phyloP scores from a whole-genome alignment of 805 yeast species.

The Candida berthetii region DNA sequence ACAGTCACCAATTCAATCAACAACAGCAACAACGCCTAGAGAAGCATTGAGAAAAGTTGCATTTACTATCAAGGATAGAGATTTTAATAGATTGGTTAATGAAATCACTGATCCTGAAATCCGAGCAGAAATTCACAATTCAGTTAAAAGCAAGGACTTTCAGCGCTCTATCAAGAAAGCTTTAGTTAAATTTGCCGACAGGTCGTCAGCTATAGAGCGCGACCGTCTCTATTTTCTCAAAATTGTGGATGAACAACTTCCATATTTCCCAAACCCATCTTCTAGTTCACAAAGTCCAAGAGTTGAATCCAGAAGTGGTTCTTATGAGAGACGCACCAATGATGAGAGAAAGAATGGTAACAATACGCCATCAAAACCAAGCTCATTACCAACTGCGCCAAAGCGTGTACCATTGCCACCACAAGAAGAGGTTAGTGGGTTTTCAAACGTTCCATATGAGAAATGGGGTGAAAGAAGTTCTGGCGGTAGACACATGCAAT shows the following conservation, averaged over 20 bases:
- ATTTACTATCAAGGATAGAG: background rate
- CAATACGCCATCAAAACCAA: background rate
- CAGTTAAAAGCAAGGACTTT: background rate
- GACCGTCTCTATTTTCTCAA: background rate
- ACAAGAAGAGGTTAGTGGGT: conserved; percentile 1
- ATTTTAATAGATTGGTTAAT: background rate
- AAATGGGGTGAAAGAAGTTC: conserved; percentile 4
- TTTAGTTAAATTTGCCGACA: background rate
- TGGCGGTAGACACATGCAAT: background rate
- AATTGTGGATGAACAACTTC: background rate
- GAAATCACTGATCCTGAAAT: background rate
- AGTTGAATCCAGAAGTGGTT: too few relatives aligned
- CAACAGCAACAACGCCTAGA: background rate
- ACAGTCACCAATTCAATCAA: too few relatives aligned
- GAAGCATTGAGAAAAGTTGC: background rate
- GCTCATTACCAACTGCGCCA: background rate
- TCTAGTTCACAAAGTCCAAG: too few relatives aligned
- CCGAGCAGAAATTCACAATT: background rate
- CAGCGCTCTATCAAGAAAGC: background rate
- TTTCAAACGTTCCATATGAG: background rate
- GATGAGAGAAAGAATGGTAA: background rate
- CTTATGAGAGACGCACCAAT: background rate
- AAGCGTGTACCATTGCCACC: background rate
- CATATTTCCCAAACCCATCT: background rate
- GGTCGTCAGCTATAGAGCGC: background rate